Evolutionary conservation across 1,284 basidiomycete species (phyloP), one percentile per base, ranked within the genome.

Genomic region (Earliella scabrosa): DNA sequence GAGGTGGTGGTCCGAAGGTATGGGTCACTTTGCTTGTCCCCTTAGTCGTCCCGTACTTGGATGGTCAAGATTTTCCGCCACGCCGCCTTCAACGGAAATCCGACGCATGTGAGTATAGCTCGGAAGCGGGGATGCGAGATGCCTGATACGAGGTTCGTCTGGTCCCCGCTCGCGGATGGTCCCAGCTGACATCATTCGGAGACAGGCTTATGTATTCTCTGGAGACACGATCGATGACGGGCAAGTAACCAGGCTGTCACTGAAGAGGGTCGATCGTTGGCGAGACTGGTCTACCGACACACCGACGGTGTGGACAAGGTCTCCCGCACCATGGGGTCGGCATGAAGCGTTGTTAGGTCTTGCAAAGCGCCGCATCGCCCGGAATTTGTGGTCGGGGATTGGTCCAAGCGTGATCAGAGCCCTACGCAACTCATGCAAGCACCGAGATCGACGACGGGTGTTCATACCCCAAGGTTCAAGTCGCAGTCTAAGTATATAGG

Each of bases 321-420:
- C 41, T 29, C 21, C 45, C 39, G 29, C 35, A 47, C 21, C 36
- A 20, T 35, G 29, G 38, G 16, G 32, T 26, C 44, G 24, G 46
- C 29, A 14, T 20, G 4, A 14, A 41, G 27, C 9, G n/a, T n/a
- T n/a, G n/a, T n/a, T n/a, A n/a, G n/a, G n/a, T n/a, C 32, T n/a
- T 39, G 32, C 29, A 36, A 29, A 7, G 4, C 35, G 29, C 24
- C 48, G 11, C 45, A 24, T 35, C 41, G 35, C 26, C 45, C 27
- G 41, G 14, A 57, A 60, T 52, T 24, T 26, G 18, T n/a, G 36
- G n/a, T 8, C 26, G 32, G 43, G 26, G 32, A 60, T 60, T 60
- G 59, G 59, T 27, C 20, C 27, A 14, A 18, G 11, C 27, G 32
- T 48, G 41, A 24, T 34, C 40, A 46, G 40, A 39, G 16, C 27